A percentile compares a stretch with the other conserved stretches of the same genome.
Evolutionary conservation across 495 filamentous ascomycete species (phyloP).

Genomic region (Neurospora pannonica): DNA sequence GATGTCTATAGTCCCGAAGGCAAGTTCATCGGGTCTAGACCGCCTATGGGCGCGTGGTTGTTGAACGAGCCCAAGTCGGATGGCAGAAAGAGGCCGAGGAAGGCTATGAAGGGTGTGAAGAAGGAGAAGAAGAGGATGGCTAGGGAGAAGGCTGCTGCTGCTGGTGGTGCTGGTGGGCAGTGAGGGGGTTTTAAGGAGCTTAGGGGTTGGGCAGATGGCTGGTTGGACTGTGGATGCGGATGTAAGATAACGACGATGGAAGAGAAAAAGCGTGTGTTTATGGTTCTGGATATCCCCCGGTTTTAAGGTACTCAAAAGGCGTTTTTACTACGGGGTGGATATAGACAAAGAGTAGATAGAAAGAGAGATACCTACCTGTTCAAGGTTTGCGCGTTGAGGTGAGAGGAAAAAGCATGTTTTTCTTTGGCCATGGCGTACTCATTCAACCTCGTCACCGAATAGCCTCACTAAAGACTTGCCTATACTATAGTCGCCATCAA

Average conservation of each 20-base stretch:
- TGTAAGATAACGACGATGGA: neutral
- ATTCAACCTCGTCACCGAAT: too few relatives aligned
- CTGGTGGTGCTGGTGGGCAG: neutral
- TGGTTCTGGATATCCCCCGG: neutral
- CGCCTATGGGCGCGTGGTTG: conserved; percentile 67
- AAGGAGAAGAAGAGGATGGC: conserved; percentile 34
- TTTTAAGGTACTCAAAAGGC: neutral
- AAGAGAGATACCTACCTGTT: neutral
- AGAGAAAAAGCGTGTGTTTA: neutral
- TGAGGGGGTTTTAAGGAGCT: neutral
- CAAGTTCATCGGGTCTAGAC: conserved; percentile 56
- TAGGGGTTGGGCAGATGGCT: too few relatives aligned
- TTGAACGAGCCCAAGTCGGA: conserved; percentile 27
- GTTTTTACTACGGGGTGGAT: neutral
- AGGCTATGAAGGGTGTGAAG: conserved; percentile 52
- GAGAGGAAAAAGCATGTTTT: neutral
- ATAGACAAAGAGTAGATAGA: neutral
- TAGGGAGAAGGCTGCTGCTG: conserved; percentile 3
- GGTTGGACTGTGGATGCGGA: neutral
- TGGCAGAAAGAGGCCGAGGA: conserved; percentile 34
- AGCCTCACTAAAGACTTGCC: too few relatives aligned
- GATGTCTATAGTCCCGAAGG: conserved; percentile 84
- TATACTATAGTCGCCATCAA: neutral
- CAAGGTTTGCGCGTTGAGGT: neutral
- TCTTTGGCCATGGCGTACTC: neutral